Percentiles rank a stretch among this genome's conserved stretches.
These are phyloP conservation scores for Ophiostoma pallidulum DNA, from an alignment of 2,329 filamentous ascomycete genomes.

Conservation along the genomic window DNA sequence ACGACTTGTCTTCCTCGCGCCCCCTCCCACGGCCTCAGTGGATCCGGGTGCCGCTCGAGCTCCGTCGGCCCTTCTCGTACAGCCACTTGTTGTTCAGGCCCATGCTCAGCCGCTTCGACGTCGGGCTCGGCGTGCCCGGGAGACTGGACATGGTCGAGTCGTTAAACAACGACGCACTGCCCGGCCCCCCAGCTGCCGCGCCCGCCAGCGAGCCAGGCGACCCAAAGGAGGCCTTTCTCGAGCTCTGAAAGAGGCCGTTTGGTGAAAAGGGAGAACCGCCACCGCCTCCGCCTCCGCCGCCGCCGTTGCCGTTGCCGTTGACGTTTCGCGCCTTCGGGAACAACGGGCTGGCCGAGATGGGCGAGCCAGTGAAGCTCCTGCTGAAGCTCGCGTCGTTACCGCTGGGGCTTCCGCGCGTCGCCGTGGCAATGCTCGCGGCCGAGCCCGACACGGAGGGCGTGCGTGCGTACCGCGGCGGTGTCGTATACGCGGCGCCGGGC, in stretches of 20 bases:
- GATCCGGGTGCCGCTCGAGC: conserved; percentile 28
- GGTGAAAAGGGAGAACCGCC: conserved; percentile 11
- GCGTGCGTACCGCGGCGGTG: conserved; percentile 76
- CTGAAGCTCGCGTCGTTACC: conserved; percentile 2
- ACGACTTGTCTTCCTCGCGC: not conserved
- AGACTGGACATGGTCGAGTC: conserved; percentile 27
- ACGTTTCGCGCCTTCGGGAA: conserved; percentile 54
- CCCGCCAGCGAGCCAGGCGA: conserved; percentile 43
- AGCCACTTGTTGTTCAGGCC: conserved; percentile 89
- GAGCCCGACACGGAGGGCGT: conserved; percentile 59
- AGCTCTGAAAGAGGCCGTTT: conserved; percentile 21
- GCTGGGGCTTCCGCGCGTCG: conserved; percentile 13
- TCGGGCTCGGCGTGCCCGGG: conserved; percentile 61
- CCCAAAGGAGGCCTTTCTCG: conserved; percentile 55
- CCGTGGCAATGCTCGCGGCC: conserved; percentile 37
- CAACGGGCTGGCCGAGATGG: conserved; percentile 45
- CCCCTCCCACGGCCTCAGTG: conserved; percentile 1
- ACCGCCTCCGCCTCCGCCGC: not conserved
- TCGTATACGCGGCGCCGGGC: conserved; percentile 65
- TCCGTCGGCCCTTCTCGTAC: conserved; percentile 68
- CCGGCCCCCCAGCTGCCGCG: conserved; percentile 25
- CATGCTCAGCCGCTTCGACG: conserved; percentile 59
- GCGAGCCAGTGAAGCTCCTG: conserved; percentile 30
- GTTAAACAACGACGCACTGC: conserved; percentile 36
- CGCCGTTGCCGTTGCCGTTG: conserved; percentile 25